Percentiles rank a stretch among this genome's conserved stretches.
Evolutionary conservation across 495 filamentous ascomycete species (phyloP).

Genomic region (Staphylotrichum tortipilum): DNA sequence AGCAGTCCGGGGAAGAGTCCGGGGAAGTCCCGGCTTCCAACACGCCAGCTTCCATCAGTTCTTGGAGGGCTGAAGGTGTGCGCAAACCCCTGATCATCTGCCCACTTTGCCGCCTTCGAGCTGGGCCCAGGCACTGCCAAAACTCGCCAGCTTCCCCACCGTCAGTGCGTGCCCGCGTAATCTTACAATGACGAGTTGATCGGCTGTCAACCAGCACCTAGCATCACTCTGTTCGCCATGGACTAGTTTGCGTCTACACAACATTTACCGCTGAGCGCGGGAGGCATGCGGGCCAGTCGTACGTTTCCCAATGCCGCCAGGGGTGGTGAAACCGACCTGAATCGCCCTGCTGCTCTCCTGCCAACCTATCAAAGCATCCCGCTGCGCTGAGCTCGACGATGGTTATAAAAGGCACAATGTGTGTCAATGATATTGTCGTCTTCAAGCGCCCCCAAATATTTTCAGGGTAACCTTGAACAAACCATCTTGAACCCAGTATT

Average conservation of each 20-base stretch:
- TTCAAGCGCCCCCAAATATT: too few relatives aligned
- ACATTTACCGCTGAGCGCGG: not conserved
- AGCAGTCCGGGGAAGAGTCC: too few relatives aligned
- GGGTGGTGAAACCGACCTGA: slow-evolving; percentile 17
- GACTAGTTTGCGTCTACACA: not conserved
- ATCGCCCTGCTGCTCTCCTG: slow-evolving; percentile 5
- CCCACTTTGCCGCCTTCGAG: too few relatives aligned
- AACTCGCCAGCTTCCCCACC: too few relatives aligned
- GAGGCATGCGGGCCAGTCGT: not conserved
- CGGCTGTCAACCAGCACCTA: not conserved
- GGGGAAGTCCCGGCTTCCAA: too few relatives aligned
- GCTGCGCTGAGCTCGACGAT: too few relatives aligned
- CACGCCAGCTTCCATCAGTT: too few relatives aligned
- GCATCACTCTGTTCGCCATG: not conserved
- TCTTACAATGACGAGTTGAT: not conserved
- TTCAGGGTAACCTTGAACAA: not conserved
- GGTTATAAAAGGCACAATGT: too few relatives aligned
- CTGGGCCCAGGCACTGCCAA: too few relatives aligned
- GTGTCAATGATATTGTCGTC: too few relatives aligned
- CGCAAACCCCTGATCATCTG: too few relatives aligned
- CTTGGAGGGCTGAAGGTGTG: too few relatives aligned
- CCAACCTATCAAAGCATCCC: not conserved
- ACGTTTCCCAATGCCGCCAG: slow-evolving; percentile 7
- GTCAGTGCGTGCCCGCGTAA: not conserved
- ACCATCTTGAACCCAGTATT: not conserved